These are phyloP conservation scores for Diddensiella santjacobensis DNA, from an alignment of 805 yeast genomes.

Conservation along the genomic window DNA sequence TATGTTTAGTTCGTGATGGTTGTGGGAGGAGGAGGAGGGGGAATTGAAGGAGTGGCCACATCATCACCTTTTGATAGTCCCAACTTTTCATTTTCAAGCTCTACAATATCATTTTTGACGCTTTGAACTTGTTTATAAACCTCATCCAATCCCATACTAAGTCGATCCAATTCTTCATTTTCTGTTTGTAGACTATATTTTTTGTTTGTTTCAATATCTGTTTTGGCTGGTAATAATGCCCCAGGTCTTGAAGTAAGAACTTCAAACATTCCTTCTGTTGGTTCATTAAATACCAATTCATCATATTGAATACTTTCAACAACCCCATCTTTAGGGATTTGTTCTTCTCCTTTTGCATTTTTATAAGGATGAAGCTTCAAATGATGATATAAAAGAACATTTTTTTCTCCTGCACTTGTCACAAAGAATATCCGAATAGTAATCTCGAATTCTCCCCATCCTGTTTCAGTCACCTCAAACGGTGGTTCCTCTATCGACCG, in stretches of 20 bases:
- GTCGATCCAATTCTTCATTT: conserved; percentile 58
- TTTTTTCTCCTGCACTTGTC: conserved; percentile 72
- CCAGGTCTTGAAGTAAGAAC: conserved; percentile 52
- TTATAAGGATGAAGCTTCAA: conserved; percentile 86
- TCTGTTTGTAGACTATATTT: conserved; percentile 49
- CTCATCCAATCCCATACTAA: conserved; percentile 43
- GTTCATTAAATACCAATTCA: conserved; percentile 92
- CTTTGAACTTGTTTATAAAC: conserved; percentile 45
- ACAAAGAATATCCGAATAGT: conserved; percentile 81
- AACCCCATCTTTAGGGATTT: conserved; percentile 35
- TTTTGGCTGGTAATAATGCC: conserved; percentile 32
- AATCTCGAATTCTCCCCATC: conserved; percentile 99
- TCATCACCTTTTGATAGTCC: not conserved
- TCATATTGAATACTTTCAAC: conserved; percentile 71
- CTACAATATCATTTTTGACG: conserved; percentile 37
- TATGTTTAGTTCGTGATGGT: not conserved
- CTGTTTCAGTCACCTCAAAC: conserved; percentile 92
- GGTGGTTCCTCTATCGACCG: conserved; percentile 88
- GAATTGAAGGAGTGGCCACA: not conserved
- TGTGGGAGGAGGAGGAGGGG: not conserved
- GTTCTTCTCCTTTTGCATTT: conserved; percentile 30
- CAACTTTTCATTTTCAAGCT: conserved; percentile 29
- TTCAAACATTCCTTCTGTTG: conserved; percentile 85
- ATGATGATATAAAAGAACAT: conserved; percentile 80
- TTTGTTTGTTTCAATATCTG: conserved; percentile 3